Evolutionary conservation across 2,329 filamentous ascomycete genomes (phyloP), one percentile per base, ranked within the genome.

Genomic region (Diplodia corticola): DNA sequence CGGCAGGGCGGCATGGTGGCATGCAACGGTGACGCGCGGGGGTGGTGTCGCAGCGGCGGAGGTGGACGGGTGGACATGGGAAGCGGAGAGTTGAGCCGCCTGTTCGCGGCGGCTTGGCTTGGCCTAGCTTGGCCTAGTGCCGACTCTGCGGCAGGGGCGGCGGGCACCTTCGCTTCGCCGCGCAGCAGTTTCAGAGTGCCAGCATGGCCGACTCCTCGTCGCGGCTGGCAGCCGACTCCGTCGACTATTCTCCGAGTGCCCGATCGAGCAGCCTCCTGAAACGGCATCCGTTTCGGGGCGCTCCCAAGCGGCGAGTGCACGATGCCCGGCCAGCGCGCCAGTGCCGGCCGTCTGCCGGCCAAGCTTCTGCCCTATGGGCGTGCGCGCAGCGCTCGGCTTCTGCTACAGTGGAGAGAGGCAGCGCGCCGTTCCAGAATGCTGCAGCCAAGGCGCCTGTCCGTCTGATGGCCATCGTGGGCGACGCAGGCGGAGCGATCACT

Each of bases 231-330:
- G 46, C 60, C 60, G 60, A 65, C 64, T 53, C 35, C 37, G 48
- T 49, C 64, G 35, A 40, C 17, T 44, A 65, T 54, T 64, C 63
- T 64, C 63, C 63, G 50, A 64, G 24, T 49, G 44, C 63, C 49
- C 40, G 53, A 49, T 59, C 53, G 53, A 44, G 40, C 48, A 44
- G 26, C 13, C 50, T 30, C 54, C 53, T 65, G 64, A 65, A 65
- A 65, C 64, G 44, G 44, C 54, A 17, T 44, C 64, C 53, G 64
- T 65, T 65, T 65, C 64, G 64, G 53, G 53, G 24, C 63, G 63
- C 59, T 59, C 59, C 63, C 35, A 40, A 54, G 26, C 40, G 63
- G 44, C 53, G 37, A 30, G 37, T 17, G n/a, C 60, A 40, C 51
- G 61, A 53, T 51, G 37, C 20, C 37, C 24, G 13, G 26, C 3